Evolutionary conservation across 352 stramenopile genomes (phyloP), one percentile per base, ranked within the genome.

Genomic region (Pythium biforme): DNA sequence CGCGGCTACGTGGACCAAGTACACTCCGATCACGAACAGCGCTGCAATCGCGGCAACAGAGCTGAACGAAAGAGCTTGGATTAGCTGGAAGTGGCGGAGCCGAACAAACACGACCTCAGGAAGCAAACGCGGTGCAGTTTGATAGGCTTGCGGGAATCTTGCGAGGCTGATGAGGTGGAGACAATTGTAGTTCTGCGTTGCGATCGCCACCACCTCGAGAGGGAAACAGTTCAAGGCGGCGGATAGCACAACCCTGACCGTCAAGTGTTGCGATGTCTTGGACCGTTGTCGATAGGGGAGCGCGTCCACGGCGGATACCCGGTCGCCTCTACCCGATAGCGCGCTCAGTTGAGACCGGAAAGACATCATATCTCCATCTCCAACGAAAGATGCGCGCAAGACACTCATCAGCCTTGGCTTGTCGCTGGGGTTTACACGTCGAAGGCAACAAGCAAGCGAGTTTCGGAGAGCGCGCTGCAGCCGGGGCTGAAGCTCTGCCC

Each of bases 1-100:
- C 0, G 74, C 82, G 19, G 75, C 74, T 7, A 76, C n/a, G 50
- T 91, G 82, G 19, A 77, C 78, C 14, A 89, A 62, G 41, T 86
- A 91, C 20, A 86, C 43, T 0, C 82, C 82, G 12, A 76, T 34
- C 1, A 77, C 47, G 22, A 87, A 73, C 10, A 91, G 57, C 10
- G 79, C 69, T 15, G 72, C 59, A 9, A 69, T 66, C n/a, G 76
- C 75, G 15, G 70, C 67, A 12, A 85, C 55, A 0, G 80, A 80
- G 27, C 72, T 81, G 53, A 83, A 86, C 19, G 74, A 81, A 4
- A 86, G 57, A 23, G 67, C 26, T 59, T 76, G 76, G 15, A 74
- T 54, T 2, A 72, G 12, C 14, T 46, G 54, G 5, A 57, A 62
- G 40, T 63, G 57, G 17, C 67, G 53, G 49, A 69, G 64, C 2